Evolutionary conservation across 345 rosid species (phyloP), one percentile per base, ranked within the genome.

Genomic region (Rhodomyrtus tomentosa): DNA sequence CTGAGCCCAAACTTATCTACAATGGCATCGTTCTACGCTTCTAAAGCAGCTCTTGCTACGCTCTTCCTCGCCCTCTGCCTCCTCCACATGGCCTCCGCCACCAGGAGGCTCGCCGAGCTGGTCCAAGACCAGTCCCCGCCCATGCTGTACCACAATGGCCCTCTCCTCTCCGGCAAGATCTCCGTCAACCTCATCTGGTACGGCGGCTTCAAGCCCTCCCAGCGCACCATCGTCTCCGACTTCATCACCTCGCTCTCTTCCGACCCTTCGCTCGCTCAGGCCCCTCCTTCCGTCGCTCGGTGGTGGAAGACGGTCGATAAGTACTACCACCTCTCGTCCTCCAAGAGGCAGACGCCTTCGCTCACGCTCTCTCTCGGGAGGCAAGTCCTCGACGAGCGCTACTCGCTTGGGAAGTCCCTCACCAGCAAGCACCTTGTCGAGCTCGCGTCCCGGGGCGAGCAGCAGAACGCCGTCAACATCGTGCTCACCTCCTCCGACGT

Each of bases 271-370:
- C 32, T 73, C 16, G 73, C 85, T 81, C 88, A 89, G 55, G 56
- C 6, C 83, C 82, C 84, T 10, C 95, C 98, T 25, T 93, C 98
- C 2, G 98, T 96, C 14, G 86, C 95, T 50, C 82, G 89, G 24
- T 96, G 99, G 99, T 94, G 96, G 96, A 90, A 88, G 58, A 90
- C 91, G 83, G 92, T 89, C 0, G 95, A 93, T 82, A 92, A 90
- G 55, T 95, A 93, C 90, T 92, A 94, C 88, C 88, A 87, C 5
- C 92, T 90, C 87, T 81, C 87, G 76, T 81, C 88, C 50, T 82
- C 83, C 50, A 90, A 85, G 81, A 86, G 74, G 7, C 38, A 86
- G 58, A 40, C 84, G 1, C 82, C 86, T 12, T 89, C 82, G 9
- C 80, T 91, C 45, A 4, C 42, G 32, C 42, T 83, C 29, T 62